phyloP scores from a whole-genome alignment of 768 basidiomycete species.

The Boletellus ananiceps region DNA sequence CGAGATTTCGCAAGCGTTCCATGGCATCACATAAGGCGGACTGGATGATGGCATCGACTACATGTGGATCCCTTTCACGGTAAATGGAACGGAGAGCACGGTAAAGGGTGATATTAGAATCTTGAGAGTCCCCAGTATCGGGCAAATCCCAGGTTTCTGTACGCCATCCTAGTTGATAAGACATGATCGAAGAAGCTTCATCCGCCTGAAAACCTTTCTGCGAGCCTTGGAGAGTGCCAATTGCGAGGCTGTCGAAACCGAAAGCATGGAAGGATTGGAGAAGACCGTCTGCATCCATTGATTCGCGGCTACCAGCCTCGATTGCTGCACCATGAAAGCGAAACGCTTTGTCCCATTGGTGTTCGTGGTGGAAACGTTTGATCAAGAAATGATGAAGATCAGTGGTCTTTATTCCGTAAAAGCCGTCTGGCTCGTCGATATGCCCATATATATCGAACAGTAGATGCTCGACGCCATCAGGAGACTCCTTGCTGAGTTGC shows the following conservation, averaged over 20 bases:
- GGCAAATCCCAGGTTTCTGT: conserved; percentile 96
- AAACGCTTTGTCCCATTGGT: conserved; percentile 89
- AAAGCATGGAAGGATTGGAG: conserved; percentile 81
- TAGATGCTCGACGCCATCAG: conserved; percentile 52
- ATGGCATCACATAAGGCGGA: conserved; percentile 56
- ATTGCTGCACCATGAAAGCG: conserved; percentile 82
- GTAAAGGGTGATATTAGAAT: conserved; percentile 63
- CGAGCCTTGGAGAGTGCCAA: conserved; percentile 51
- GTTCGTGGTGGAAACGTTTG: conserved; percentile 86
- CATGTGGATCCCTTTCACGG: conserved; percentile 58
- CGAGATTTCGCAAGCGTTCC: conserved; percentile 55
- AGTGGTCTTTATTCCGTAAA: conserved; percentile 84
- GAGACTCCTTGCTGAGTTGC: conserved; percentile 25
- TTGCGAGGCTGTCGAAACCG: conserved; percentile 87
- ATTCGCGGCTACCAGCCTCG: conserved; percentile 51
- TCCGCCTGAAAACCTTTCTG: conserved; percentile 30
- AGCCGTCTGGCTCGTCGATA: conserved; percentile 97
- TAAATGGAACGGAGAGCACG: conserved; percentile 76
- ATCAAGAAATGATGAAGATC: conserved; percentile 79
- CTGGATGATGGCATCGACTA: conserved; percentile 48
- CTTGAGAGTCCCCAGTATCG: conserved; percentile 41
- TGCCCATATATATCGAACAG: conserved; percentile 91
- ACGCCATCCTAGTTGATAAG: conserved; percentile 86
- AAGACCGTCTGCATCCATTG: conserved; percentile 56
- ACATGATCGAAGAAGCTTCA: conserved; percentile 43